Conservation (phyloP, 441 rosid genomes). For the Dalechampia spathulata region DNA sequence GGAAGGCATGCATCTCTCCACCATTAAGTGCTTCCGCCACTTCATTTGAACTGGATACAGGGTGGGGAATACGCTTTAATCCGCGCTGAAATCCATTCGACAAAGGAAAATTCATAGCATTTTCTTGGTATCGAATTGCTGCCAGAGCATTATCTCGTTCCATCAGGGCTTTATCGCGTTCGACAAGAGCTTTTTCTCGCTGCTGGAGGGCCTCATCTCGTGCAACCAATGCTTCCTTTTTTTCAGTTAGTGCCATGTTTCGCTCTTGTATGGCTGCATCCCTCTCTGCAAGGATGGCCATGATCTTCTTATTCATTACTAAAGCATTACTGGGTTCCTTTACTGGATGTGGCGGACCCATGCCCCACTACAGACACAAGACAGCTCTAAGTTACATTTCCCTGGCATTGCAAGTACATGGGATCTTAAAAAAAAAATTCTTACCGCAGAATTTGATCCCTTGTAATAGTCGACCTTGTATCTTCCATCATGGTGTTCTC, state of each 20-base stretch:
- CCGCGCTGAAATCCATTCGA: slow-evolving; percentile 44
- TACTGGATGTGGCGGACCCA: slow-evolving; percentile 62
- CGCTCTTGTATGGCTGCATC: slow-evolving; percentile 69
- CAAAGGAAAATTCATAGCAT: slow-evolving; percentile 39
- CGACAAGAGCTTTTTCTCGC: slow-evolving; percentile 76
- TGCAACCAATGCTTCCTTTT: slow-evolving; percentile 64
- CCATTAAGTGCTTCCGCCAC: slow-evolving; percentile 31
- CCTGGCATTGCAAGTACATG: slow-evolving; percentile 8
- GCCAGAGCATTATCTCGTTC: slow-evolving; percentile 77
- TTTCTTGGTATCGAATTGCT: slow-evolving; percentile 65
- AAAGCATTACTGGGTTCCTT: slow-evolving; percentile 74
- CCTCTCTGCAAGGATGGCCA: slow-evolving; percentile 73
- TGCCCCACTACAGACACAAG: slow-evolving; percentile 42
- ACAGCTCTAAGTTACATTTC: slow-evolving; percentile 17
- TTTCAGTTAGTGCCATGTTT: slow-evolving; percentile 55
- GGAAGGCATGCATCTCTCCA: slow-evolving; percentile 41
- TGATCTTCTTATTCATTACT: slow-evolving; percentile 80
- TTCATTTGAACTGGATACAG: slow-evolving; percentile 29
- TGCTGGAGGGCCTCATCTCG: slow-evolving; percentile 77
- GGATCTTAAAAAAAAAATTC: slow-evolving; percentile 12
- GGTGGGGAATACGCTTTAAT: slow-evolving; percentile 41
- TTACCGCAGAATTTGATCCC: slow-evolving; percentile 45
- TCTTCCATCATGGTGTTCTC: slow-evolving; percentile 54
- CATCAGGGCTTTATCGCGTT: slow-evolving; percentile 69
- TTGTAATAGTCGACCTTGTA: slow-evolving; percentile 51